Conservation (phyloP, 2,329 filamentous ascomycete genomes). For the Pyrenochaeta sp. region DNA sequence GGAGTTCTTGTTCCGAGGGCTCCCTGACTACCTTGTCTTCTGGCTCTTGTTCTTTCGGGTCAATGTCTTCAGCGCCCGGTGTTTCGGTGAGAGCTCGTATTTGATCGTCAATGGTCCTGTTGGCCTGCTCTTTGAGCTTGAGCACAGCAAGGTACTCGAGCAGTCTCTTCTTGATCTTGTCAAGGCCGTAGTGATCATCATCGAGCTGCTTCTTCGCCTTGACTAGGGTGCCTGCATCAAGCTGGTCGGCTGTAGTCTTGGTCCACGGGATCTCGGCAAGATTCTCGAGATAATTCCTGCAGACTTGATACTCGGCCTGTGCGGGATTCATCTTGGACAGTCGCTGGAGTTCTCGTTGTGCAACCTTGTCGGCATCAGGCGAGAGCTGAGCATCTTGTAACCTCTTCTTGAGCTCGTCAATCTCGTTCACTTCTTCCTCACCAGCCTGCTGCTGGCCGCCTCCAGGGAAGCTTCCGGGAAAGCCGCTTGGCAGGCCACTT, state of each 20-base stretch:
- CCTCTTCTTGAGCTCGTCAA: constrained; percentile 90
- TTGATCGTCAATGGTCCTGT: constrained; percentile 80
- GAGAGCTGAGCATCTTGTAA: constrained; percentile 82
- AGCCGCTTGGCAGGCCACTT: constrained; percentile 42
- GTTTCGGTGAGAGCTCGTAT: constrained; percentile 66
- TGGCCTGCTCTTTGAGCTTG: constrained; percentile 89
- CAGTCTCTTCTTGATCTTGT: constrained; percentile 95
- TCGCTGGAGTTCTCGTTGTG: constrained; percentile 84
- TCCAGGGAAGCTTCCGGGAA: constrained; percentile 54
- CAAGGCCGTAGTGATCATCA: constrained; percentile 93
- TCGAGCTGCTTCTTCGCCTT: constrained; percentile 89
- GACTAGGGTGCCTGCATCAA: constrained; percentile 80
- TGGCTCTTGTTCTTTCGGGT: constrained; percentile 48
- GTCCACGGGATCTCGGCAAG: constrained; percentile 94
- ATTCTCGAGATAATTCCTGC: constrained; percentile 91
- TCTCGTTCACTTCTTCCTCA: constrained; percentile 85
- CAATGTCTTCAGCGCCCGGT: constrained; percentile 41
- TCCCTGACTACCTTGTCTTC: constrained; percentile 50
- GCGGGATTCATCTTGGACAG: constrained; percentile 95
- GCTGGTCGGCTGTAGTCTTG: constrained; percentile 80
- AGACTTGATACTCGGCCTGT: constrained; percentile 95
- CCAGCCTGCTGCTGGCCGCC: constrained; percentile 54
- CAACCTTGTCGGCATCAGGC: constrained; percentile 87
- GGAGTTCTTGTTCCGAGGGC: constrained; percentile 64
- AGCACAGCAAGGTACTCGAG: constrained; percentile 97